These are phyloP conservation scores for Penicillium sp. DNA, from an alignment of 2,329 filamentous ascomycete genomes.

Conservation along the genomic window DNA sequence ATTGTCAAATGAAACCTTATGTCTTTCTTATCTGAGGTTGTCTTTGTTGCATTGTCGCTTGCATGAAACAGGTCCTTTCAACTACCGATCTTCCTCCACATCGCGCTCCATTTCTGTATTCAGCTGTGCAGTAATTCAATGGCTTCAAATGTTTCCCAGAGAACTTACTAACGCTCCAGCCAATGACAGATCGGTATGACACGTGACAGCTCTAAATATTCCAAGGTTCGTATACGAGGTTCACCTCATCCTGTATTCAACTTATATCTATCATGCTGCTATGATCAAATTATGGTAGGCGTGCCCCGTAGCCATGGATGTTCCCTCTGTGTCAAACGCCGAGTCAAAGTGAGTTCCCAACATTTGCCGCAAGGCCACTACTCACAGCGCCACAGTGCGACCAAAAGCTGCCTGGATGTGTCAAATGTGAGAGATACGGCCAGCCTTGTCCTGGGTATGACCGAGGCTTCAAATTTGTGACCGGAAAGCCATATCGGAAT, in stretches of 20 bases:
- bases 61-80: too few species aligned
- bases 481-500: constrained; percentile 32
- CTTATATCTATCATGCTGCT: neutral
- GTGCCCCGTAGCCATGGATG: constrained; percentile 30
- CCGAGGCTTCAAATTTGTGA: constrained; percentile 36
- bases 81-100: too few species aligned
- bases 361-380: neutral
- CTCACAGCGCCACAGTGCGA: constrained; percentile 33
- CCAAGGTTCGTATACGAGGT: neutral
- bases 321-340: constrained; percentile 29
- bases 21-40: too few species aligned
- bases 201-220: constrained; percentile 1
- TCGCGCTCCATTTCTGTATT: too few species aligned
- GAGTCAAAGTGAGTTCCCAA: constrained; percentile 26
- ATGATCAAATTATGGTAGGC: constrained; percentile 22
- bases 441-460: constrained; percentile 37
- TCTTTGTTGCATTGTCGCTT: too few species aligned
- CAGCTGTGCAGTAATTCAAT: too few species aligned
- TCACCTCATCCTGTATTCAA: neutral
- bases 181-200: neutral
- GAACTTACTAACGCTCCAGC: neutral
- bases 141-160: neutral
- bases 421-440: constrained; percentile 36
- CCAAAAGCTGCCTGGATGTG: constrained; percentile 33
- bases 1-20: too few species aligned